Evolutionary conservation across 768 basidiomycete species (phyloP), one percentile per base, ranked within the genome.

Genomic region (Leccinum uliginosum): DNA sequence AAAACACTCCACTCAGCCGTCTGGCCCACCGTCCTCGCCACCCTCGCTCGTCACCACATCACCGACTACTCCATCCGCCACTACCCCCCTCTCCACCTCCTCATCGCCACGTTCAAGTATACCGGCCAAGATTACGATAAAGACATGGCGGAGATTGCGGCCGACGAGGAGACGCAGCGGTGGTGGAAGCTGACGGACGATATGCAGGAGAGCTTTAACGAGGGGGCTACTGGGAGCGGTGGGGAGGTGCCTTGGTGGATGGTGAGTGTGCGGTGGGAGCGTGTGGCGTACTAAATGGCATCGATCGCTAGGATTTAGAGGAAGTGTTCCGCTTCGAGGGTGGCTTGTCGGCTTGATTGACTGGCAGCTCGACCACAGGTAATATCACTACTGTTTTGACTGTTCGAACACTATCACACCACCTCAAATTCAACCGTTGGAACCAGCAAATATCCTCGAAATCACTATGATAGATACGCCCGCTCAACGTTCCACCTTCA

Each of bases 21-120:
- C 46, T 90, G 87, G 86, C 86, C 86, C 3, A 74, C 78, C 21
- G 87, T 91, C 3, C 81, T 91, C 23, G 79, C 77, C 24, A 79
- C 86, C 8, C 75, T 89, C 23, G 75, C 79, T 57, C 76, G 78
- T 11, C 79, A 85, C 50, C 81, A 91, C 67, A 80, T 91, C 55
- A 72, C 74, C 35, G 88, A 92, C 71, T 92, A 91, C 67, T 87
- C 86, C 17, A 91, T 91, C 69, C 78, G 87, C 63, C 80, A 88
- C 65, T 81, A 84, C 62, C 79, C 82, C 17, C 80, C 80, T 4
- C 73, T 84, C 24, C 76, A 77, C 29, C 78, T 92, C 43, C 78
- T 92, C n/a, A 80, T 91, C 59, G 88, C 88, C n/a, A 83, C 78
- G 46, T 87, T 91, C 78, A 87, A 87, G 64, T 91, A 91, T 63